phyloP scores from a whole-genome alignment of 1,284 basidiomycete species.

The Flammula alnicola region DNA sequence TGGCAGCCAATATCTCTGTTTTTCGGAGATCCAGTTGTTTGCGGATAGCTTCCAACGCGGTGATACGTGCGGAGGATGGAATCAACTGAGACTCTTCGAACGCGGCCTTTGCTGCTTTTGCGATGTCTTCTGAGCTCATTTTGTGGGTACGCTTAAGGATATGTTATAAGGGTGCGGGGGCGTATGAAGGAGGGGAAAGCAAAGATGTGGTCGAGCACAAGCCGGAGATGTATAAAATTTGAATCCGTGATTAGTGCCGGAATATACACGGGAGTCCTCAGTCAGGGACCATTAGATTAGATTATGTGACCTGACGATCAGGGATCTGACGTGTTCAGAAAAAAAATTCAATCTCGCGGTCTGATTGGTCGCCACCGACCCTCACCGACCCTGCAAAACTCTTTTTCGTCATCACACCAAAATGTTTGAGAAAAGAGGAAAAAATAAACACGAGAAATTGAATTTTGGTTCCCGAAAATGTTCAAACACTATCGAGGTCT shows the following conservation, averaged over 20 bases:
- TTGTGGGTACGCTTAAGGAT: constrained; percentile 9
- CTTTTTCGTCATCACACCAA: too few relatives aligned
- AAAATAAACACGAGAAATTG: constrained; percentile 19
- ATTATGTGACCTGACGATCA: too few relatives aligned
- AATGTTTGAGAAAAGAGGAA: too few relatives aligned
- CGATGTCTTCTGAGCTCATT: constrained; percentile 56
- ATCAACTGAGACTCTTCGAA: constrained; percentile 89
- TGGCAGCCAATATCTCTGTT: constrained; percentile 77
- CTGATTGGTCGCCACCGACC: too few relatives aligned
- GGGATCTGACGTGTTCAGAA: background rate
- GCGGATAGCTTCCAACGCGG: constrained; percentile 74
- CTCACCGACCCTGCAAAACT: too few relatives aligned
- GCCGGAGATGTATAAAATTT: constrained; percentile 13
- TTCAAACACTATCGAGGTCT: constrained; percentile 31
- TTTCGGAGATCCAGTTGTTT: constrained; percentile 67
- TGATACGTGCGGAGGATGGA: constrained; percentile 65
- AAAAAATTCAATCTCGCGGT: too few relatives aligned
- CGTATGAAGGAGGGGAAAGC: too few relatives aligned
- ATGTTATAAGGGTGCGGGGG: constrained; percentile 15
- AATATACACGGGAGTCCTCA: constrained; percentile 23
- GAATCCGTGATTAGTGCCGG: constrained; percentile 16
- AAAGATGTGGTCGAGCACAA: background rate
- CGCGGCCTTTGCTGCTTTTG: constrained; percentile 77
- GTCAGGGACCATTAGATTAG: constrained; percentile 26
- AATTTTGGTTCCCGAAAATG: constrained; percentile 33